Evolutionary conservation across 2,329 filamentous ascomycete genomes (phyloP), one percentile per base, ranked within the genome.

Genomic region (Clonostachys rhizophaga): DNA sequence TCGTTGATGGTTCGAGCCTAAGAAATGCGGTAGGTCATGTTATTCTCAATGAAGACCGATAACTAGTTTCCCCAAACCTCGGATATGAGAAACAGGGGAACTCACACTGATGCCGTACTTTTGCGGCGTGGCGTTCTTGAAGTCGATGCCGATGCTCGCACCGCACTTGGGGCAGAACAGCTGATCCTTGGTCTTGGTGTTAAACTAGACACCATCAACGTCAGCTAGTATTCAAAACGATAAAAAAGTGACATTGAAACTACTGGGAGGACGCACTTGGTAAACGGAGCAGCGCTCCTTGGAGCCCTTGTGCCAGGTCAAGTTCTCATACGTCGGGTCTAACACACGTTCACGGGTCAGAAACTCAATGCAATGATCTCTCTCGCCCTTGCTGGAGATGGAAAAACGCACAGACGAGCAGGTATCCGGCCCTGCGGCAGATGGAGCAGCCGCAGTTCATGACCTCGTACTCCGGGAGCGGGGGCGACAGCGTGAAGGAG

Each of bases 361-460:
- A 24, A 45, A 49, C 36, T 18, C 30, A 42, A 13, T 35, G 14
- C 13, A 5, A 16, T 40, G 20, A 30, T 34, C 7, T 8, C 20
- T 8, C 20, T 16, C 16, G 5, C 20, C 37, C 35, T 11, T 33
- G 16, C 17, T 13, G 24, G 33, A 8, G 12, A 17, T 13, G 24
- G 12, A 5, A 12, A 17, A 14, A 61, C 65, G 49, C 56, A 72
- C 70, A 76, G 40, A 78, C 64, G 30, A 79, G 63, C 20, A 79
- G 62, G 49, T 78, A 78, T 1, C 76, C 77, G 35, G 71, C 67
- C n/a, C 72, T 66, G 1, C 62, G 58, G 55, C 76, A 80, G 48
- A 73, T 72, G 35, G 76, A 79, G 58, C 78, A 81, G 55, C 72
- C 76, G 65, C 78, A 81, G 17, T 68, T 56, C n/a, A 72, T 42